Percentiles rank a stretch among this genome's conserved stretches.
These are phyloP conservation scores for Fraxinus dipetala DNA, from an alignment of 305 asterid species.

Conservation along the genomic window DNA sequence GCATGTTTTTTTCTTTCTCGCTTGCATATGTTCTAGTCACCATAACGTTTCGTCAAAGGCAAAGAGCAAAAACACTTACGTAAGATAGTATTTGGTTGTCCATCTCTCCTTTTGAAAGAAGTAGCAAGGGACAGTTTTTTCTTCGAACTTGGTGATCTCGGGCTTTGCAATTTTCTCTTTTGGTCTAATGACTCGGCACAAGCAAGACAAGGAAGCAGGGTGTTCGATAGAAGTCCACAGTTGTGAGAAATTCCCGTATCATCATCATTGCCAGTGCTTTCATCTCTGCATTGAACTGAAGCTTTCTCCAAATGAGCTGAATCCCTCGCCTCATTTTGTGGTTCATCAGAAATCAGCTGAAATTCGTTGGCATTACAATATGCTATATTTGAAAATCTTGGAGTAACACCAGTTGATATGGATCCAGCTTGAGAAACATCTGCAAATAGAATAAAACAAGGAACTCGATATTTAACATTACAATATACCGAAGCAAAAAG, in stretches of 20 bases:
- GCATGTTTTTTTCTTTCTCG: not conserved
- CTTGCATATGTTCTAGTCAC: not conserved
- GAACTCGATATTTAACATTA: not conserved
- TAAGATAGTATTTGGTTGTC: constrained; percentile 43
- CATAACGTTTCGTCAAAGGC: constrained; percentile 1
- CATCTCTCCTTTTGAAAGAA: constrained; percentile 74
- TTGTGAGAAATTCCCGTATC: constrained; percentile 42
- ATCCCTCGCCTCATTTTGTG: constrained; percentile 38
- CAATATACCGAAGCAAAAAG: not conserved
- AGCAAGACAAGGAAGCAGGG: constrained; percentile 76
- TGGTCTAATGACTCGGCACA: constrained; percentile 60
- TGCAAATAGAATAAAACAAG: constrained; percentile 27
- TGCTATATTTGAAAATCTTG: constrained; percentile 56
- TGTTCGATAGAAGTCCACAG: constrained; percentile 59
- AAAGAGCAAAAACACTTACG: constrained; percentile 43
- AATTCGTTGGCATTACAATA: constrained; percentile 33
- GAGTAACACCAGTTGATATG: constrained; percentile 63
- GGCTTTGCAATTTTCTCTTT: constrained; percentile 45
- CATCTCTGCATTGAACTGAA: not conserved
- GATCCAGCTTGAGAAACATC: constrained; percentile 82
- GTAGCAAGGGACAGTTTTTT: constrained; percentile 49
- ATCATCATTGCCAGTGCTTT: constrained; percentile 12
- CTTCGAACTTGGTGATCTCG: constrained; percentile 45
- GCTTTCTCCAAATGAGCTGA: not conserved
- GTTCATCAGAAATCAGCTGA: constrained; percentile 39